These are phyloP conservation scores for Ogataea naganishii DNA, from an alignment of 805 yeast genomes.

Conservation along the genomic window DNA sequence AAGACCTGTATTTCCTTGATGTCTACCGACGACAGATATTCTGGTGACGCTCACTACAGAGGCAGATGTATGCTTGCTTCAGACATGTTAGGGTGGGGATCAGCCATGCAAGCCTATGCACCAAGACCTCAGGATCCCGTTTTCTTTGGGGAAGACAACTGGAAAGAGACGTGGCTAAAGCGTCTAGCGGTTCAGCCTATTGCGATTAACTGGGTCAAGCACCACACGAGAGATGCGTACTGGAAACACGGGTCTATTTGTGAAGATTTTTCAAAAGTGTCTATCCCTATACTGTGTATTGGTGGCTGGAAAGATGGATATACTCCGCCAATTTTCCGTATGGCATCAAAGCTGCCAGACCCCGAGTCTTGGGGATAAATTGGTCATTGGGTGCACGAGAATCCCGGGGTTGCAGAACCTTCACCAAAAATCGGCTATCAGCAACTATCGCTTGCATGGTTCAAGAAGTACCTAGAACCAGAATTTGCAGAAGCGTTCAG, in stretches of 20 bases:
- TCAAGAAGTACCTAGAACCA: conserved; percentile 27
- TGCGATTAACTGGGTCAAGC: conserved; percentile 32
- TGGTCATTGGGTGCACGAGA: conserved; percentile 44
- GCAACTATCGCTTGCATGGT: conserved; percentile 33
- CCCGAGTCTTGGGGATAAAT: conserved; percentile 28
- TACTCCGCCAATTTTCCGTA: conserved; percentile 34
- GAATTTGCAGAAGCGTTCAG: conserved; percentile 14
- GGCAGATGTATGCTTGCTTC: conserved; percentile 36
- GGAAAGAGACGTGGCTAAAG: conserved; percentile 33
- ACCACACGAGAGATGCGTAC: conserved; percentile 35
- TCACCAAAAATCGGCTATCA: conserved; percentile 35
- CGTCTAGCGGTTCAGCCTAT: conserved; percentile 31
- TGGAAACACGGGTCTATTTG: conserved; percentile 41
- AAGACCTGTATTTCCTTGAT: conserved; percentile 33
- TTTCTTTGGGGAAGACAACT: conserved; percentile 25
- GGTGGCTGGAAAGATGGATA: conserved; percentile 44
- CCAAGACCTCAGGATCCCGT: conserved; percentile 39
- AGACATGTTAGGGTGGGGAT: conserved; percentile 44
- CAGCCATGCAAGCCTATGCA: conserved; percentile 34
- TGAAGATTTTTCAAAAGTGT: conserved; percentile 29
- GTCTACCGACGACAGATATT: conserved; percentile 39
- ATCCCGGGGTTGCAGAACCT: conserved; percentile 39
- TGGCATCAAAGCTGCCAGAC: conserved; percentile 31
- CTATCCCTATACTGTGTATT: conserved; percentile 33
- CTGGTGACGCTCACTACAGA: conserved; percentile 41